Evolutionary conservation across 139 green algal species (phyloP).

Genomic region (Nannochloris sp.): DNA sequence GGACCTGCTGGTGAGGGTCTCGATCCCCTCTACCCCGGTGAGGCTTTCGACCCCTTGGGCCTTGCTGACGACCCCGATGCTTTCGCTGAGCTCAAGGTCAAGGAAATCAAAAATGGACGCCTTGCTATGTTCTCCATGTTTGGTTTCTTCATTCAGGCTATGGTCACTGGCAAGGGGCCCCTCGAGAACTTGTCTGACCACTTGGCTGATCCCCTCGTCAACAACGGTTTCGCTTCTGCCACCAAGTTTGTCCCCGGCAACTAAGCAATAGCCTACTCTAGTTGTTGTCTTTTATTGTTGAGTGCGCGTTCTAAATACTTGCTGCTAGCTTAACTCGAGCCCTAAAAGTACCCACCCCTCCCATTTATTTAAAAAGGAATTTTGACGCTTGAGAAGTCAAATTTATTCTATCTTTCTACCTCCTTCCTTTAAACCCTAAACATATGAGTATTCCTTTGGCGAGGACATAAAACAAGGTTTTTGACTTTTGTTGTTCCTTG

Average conservation of each 20-base stretch:
- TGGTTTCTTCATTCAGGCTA: constrained; percentile 69
- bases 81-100: constrained; percentile 73
- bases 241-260: constrained; percentile 32
- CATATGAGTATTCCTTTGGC: no score
- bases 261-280: no score
- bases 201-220: constrained; percentile 59
- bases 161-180: constrained; percentile 63
- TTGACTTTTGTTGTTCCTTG: no score
- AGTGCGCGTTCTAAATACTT: no score
- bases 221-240: constrained; percentile 73
- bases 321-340: no score
- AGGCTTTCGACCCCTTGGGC: constrained; percentile 90
- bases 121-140: constrained; percentile 84
- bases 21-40: constrained; percentile 85
- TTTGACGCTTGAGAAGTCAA: no score
- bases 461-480: no score
- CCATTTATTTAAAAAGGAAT: no score
- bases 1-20: constrained; percentile 78
- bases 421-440: no score
- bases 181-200: constrained; percentile 74
- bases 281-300: no score
- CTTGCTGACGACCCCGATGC: constrained; percentile 83
- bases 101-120: constrained; percentile 91
- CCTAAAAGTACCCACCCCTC: no score
- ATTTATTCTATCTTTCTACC: no score